A percentile compares a stretch with the other conserved stretches of the same genome.
phyloP scores from a whole-genome alignment of 371 early-diverging fungal genomes.

The Vavraia culicis region DNA sequence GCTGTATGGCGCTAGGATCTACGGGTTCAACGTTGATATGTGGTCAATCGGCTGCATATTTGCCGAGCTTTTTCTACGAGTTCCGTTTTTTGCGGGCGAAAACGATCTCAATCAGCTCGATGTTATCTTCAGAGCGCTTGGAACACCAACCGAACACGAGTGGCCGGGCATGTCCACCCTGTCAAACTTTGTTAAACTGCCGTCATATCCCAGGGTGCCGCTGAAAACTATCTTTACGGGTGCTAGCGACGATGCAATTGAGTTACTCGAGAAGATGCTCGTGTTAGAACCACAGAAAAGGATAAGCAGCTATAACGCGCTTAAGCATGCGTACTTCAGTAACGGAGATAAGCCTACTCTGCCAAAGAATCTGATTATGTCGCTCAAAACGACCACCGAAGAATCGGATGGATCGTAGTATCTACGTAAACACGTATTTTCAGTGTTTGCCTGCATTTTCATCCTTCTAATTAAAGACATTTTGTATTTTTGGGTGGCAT shows the following conservation, averaged over 20 bases:
- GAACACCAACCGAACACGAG: conserved; percentile 82
- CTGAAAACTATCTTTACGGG: conserved; percentile 64
- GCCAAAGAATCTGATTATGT: conserved; percentile 56
- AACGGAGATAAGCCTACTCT: conserved; percentile 62
- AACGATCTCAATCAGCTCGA: conserved; percentile 80
- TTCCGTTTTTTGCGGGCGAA: conserved; percentile 68
- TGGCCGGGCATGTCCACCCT: conserved; percentile 42
- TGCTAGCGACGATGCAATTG: conserved; percentile 66
- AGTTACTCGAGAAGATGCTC: conserved; percentile 68
- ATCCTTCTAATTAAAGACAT: too few relatives aligned
- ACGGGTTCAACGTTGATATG: conserved; percentile 71
- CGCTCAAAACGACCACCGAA: too few relatives aligned
- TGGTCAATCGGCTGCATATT: conserved; percentile 97
- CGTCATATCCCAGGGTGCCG: conserved; percentile 55
- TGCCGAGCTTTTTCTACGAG: conserved; percentile 84
- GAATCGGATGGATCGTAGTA: too few relatives aligned
- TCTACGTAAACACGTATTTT: too few relatives aligned
- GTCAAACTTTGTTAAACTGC: conserved; percentile 38
- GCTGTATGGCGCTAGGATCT: conserved; percentile 66
- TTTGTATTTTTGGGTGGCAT: too few relatives aligned
- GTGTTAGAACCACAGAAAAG: conserved; percentile 66
- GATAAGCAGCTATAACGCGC: conserved; percentile 60
- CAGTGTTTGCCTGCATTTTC: too few relatives aligned
- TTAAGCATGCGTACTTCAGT: conserved; percentile 66
- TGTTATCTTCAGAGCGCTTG: conserved; percentile 71